Evolutionary conservation across 2,329 filamentous ascomycete species (phyloP), one percentile per base, ranked within the genome.

Genomic region (Cladosporium sp.): DNA sequence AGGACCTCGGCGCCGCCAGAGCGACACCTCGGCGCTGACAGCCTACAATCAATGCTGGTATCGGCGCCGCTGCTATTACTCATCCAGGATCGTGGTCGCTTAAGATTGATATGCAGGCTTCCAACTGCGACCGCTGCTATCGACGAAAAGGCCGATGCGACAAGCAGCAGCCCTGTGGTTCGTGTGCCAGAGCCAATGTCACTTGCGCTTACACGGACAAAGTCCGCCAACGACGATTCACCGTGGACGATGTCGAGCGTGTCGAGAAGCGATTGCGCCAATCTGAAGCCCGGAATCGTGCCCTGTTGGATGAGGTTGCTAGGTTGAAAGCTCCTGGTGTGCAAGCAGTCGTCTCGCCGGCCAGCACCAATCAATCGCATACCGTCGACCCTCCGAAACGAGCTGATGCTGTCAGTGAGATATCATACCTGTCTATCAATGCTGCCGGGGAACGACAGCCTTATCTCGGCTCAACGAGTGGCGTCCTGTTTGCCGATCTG

Each of bases 381-480:
- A 60, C n/a, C 51, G 61, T 39, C 63, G 66, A n/a, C 73, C 75
- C 20, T 70, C 76, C 2, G 70, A 74, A 0, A 73, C 73, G 52
- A 20, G 45, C 52, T 17, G 60, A 62, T 42, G 58, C 55, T 2
- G 59, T 59, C 15, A 60, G 55, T 28, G 73, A 78, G 58, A 74
- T 78, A n/a, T 74, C 75, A 0, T 74, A 74, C 56, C 66, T 78
- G n/a, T 76, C 75, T 6, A 68, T 74, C 15, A 75, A 70, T 37
- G 76, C 75, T 4, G 76, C 75, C 7, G 76, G 76, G 0, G 75
- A 76, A 3, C 69, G 72, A 39, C 73, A 76, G 20, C 60, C 60
- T 17, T 79, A 75, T 52, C 65, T 79, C 17, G 77, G 76, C 4
- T 76, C 69, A 14, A 72, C 74, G 0, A 75, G 73, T 52, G 74